A percentile compares a stretch with the other conserved stretches of the same genome.
These are phyloP conservation scores for Spizellomyces sp. DNA, from an alignment of 192 early-diverging fungal genomes.

Conservation along the genomic window DNA sequence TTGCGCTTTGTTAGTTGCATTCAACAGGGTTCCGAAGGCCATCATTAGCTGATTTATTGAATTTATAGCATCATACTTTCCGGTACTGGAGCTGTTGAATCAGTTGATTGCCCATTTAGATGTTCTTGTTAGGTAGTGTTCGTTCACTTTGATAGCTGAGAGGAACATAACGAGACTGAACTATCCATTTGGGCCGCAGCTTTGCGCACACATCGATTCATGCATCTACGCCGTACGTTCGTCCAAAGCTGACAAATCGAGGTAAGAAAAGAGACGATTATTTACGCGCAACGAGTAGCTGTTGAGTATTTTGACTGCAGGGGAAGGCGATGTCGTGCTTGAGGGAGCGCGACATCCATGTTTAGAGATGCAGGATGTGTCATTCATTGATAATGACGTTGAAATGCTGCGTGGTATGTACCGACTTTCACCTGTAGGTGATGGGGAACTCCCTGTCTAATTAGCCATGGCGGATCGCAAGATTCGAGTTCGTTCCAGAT, in stretches of 20 bases:
- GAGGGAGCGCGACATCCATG: constrained; percentile 85
- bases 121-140: constrained; percentile 74
- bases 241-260: constrained; percentile 67
- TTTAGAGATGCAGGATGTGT: constrained; percentile 88
- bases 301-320: constrained; percentile 27
- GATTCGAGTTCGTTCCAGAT: constrained; percentile 68
- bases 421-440: neutral
- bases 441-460: too few relatives aligned
- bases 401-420: constrained; percentile 63
- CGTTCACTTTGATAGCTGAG: neutral
- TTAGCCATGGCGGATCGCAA: neutral
- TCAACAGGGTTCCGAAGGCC: neutral
- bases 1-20: constrained; percentile 1
- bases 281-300: neutral
- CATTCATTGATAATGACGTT: constrained; percentile 95
- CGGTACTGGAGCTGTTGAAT: constrained; percentile 78
- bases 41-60: neutral
- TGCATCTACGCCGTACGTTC: constrained; percentile 82
- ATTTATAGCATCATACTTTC: constrained; percentile 69
- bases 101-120: constrained; percentile 80
- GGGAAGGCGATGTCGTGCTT: constrained; percentile 70
- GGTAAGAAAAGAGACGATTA: constrained; percentile 31
- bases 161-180: neutral
- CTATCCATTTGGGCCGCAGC: constrained; percentile 35
- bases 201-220: constrained; percentile 84